Base-by-base conservation (phyloP, 2,329 filamentous ascomycete species). In the Fonsecaea pugnacius region DNA sequence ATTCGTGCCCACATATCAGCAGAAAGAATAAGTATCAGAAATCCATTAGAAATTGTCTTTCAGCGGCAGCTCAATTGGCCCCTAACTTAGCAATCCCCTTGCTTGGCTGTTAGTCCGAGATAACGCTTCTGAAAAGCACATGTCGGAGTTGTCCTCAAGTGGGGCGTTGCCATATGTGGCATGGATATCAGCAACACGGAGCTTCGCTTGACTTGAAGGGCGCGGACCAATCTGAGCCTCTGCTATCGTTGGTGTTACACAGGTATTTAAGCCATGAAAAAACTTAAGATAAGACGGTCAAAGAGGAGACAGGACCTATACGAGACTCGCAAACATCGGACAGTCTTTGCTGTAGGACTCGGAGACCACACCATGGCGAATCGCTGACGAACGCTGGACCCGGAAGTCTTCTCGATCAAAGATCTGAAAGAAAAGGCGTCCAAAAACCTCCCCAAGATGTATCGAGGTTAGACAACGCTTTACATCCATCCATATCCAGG, bases 331-430 rank as follows among this genome's bases (percentile, higher is more conserved):
- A 48, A 48, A 10, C 21, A 10, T 4, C 21, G 6, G 9, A 24
- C 24, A 10, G 10, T 48, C 4, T 48, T 48, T 14, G 5, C 1
- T 8, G 24, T 14, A 24, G 8, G 9, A 3, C 18, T 52, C 30
- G 51, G 14, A 53, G 12, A 53, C n/a, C 56, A 36, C 9, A 24
- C 30, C 32, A 76, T 76, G 74, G 73, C 75, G 21, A 72, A 75
- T 57, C 72, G 74, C 12, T 71, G 71, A 53, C 69, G 72, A 30
- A 72, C 70, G 18, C 66, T 76, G 4, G 70, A 75, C 55, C 70
- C 73, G 67, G 62, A 64, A 24, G 61, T 69, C 24, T 67, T 67
- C 36, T 63, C 56, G 58, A 76, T 76, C 30, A 62, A 50, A 6
- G 67, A 69, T 57, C 48, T 69, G 48, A 66, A 67, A 55, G 53